Base-by-base conservation (phyloP, 805 yeast species). In the Yarrowia divulgata region DNA sequence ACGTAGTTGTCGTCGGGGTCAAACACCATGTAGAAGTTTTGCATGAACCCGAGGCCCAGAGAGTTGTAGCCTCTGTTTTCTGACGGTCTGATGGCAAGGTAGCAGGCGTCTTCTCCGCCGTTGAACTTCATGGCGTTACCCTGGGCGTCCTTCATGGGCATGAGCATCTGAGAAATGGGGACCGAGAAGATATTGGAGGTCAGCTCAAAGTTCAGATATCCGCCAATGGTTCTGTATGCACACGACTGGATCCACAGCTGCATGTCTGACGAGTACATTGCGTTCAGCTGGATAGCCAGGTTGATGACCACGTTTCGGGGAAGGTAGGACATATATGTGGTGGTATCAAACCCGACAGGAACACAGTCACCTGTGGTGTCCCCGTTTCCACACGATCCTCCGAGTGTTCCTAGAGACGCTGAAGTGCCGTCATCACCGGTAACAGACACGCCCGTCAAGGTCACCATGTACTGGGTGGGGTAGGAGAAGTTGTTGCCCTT, bases 241-340 rank as follows among this genome's bases (percentile, higher is more conserved):
- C 76, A 74, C 35, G 70, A 68, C 62, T 74, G 76, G 32, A 73
- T 60, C 76, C 76, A 74, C 23, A 71, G 19, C 29, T 57, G 67
- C 39, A 62, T 18, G 13, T 71, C 71, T 2, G 57, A 35, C 14
- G 69, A 35, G 67, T 74, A 74, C 29, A 67, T 34, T 4, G 76
- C 75, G 57, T 72, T 71, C 6, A 74, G 55, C 69, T 74, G 75
- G 29, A 73, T 62, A 10, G 75, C 76, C 45, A 74, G 67, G 52
- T 69, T 69, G 34, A 74, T 74, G 13, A 73, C 69, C 13, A 69
- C 40, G 37, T 67, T 50, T 50, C 70, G 70, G 10, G 76, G 76
- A 52, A 74, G 70, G 43, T 66, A 74, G 3, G 74, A 70, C 45
- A 74, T 34, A 29, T 70, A 68, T 13, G 60, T 70, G 34, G 71